A percentile compares a stretch with the other conserved stretches of the same genome.
Evolutionary conservation across 1,284 basidiomycete species (phyloP).

Genomic region (Puccinia horiana): DNA sequence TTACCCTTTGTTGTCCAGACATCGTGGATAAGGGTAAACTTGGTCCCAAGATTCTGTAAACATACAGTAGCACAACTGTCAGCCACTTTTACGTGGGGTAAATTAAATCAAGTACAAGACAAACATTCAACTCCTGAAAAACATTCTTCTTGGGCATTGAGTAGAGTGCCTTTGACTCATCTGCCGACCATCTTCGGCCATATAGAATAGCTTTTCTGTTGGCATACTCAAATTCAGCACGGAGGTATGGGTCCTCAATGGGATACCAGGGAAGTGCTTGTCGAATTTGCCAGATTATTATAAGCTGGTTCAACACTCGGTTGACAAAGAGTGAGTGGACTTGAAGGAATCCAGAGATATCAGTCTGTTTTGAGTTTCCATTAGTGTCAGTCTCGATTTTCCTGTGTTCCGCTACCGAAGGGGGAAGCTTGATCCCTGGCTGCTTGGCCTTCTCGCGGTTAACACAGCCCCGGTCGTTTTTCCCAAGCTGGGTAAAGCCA

Average conservation of each 20-base stretch:
- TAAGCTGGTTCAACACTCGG: slow-evolving; percentile 10
- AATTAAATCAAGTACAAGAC: background rate
- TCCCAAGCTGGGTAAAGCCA: background rate
- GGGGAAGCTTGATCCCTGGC: background rate
- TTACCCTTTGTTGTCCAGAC: slow-evolving; percentile 4
- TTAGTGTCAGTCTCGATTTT: background rate
- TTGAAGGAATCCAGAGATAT: background rate
- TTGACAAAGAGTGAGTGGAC: background rate
- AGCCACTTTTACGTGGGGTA: no score
- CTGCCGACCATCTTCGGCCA: background rate
- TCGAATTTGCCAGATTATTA: background rate
- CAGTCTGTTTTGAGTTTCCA: background rate
- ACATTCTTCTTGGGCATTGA: background rate
- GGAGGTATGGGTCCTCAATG: slow-evolving; percentile 17
- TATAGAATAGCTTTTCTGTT: background rate
- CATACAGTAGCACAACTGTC: no score
- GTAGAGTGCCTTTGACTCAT: background rate
- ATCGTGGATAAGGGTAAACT: background rate
- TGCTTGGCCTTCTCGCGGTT: background rate
- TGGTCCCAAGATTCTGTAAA: background rate
- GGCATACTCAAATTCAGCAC: background rate
- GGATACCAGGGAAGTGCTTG: slow-evolving; percentile 2
- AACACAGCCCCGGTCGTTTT: background rate
- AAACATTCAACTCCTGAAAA: background rate
- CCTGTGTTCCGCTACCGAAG: background rate